Conservation (phyloP, 768 basidiomycete genomes). For the Suillus subaureus region DNA sequence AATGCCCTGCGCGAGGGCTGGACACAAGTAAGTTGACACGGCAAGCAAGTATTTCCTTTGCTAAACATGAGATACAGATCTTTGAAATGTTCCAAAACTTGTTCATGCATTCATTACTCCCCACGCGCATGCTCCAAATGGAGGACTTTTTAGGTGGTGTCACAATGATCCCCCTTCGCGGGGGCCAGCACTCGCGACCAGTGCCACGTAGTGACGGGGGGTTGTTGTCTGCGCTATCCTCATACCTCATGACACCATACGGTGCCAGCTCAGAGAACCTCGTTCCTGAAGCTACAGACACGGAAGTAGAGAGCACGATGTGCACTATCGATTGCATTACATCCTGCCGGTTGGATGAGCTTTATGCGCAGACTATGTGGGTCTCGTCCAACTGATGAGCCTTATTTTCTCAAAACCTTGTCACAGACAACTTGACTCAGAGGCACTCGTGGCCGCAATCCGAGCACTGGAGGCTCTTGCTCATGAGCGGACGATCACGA, state of each 20-base stretch:
- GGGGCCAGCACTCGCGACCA: slow-evolving; percentile 64
- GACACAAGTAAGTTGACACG: slow-evolving; percentile 64
- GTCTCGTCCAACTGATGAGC: slow-evolving; percentile 26
- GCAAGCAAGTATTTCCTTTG: neutral
- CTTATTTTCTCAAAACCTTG: slow-evolving; percentile 14
- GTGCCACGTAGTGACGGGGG: slow-evolving; percentile 82
- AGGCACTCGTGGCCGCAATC: slow-evolving; percentile 81
- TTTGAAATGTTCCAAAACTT: slow-evolving; percentile 99
- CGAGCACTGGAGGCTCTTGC: slow-evolving; percentile 88
- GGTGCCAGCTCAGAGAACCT: slow-evolving; percentile 69
- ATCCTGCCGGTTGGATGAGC: slow-evolving; percentile 90
- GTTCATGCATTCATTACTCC: slow-evolving; percentile 91
- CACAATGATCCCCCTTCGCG: slow-evolving; percentile 87
- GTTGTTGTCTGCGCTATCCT: slow-evolving; percentile 88
- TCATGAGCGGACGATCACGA: slow-evolving; percentile 85
- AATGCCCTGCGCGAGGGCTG: slow-evolving; percentile 94
- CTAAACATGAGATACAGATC: slow-evolving; percentile 52
- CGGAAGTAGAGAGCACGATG: slow-evolving; percentile 91
- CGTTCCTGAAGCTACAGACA: slow-evolving; percentile 87
- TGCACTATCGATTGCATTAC: slow-evolving; percentile 95
- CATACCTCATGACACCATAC: slow-evolving; percentile 96
- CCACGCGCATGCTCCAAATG: slow-evolving; percentile 91
- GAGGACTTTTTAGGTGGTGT: slow-evolving; percentile 97
- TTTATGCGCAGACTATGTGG: slow-evolving; percentile 92
- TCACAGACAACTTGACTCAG: slow-evolving; percentile 71